A percentile compares a stretch with the other conserved stretches of the same genome.
phyloP scores from a whole-genome alignment of 768 basidiomycete species.

The Amanita molliuscula region DNA sequence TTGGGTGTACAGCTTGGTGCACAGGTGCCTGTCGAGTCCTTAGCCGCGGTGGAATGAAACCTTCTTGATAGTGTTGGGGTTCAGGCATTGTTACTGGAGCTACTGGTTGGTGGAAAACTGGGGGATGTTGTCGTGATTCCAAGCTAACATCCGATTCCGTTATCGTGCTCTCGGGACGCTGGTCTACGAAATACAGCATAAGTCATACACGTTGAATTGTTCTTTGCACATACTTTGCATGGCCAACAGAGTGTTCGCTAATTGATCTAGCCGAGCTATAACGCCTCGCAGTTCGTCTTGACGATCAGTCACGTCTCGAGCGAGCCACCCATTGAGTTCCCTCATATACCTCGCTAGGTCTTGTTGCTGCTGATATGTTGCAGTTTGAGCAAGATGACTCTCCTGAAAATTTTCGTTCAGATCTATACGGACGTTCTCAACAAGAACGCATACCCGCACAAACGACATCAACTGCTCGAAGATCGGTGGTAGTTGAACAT shows the following conservation, averaged over 20 bases:
- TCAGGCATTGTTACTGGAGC: conserved; percentile 9
- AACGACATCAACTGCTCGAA: conserved; percentile 66
- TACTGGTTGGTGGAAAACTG: not conserved
- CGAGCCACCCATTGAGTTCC: conserved; percentile 70
- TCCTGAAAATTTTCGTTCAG: conserved; percentile 34
- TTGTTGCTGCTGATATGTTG: conserved; percentile 69
- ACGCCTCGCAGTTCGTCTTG: conserved; percentile 65
- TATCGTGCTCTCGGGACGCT: conserved; percentile 2
- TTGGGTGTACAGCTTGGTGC: not conserved
- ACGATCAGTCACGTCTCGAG: conserved; percentile 68
- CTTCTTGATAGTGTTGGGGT: conserved; percentile 1
- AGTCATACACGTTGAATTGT: not conserved
- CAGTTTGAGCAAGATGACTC: conserved; percentile 63
- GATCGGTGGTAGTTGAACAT: conserved; percentile 48
- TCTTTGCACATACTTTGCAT: conserved; percentile 15
- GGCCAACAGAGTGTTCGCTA: conserved; percentile 30
- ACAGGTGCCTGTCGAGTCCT: not conserved
- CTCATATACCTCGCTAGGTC: conserved; percentile 75
- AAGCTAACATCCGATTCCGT: conserved; percentile 5
- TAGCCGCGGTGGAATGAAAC: not conserved
- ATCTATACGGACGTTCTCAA: not conserved
- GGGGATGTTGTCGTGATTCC: conserved; percentile 1
- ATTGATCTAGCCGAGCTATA: conserved; percentile 44
- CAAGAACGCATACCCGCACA: conserved; percentile 37
- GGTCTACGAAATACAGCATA: not conserved